Evolutionary conservation across 2,329 filamentous ascomycete genomes (phyloP), one percentile per base, ranked within the genome.

Genomic region (Trichoderma oligosporum): DNA sequence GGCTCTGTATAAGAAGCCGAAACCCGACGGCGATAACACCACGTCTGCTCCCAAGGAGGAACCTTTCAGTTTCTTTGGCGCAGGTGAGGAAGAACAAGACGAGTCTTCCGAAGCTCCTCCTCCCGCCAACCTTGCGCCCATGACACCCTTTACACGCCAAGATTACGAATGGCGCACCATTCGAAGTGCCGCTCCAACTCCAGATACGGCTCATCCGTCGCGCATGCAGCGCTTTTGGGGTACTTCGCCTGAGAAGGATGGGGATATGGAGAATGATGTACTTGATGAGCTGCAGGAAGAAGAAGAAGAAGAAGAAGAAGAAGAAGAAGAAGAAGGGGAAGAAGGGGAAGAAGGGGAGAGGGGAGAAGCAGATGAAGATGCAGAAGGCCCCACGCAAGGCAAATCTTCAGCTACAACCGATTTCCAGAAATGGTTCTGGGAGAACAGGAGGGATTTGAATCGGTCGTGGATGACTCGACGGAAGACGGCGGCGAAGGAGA

Each of bases 161-260:
- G 93, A 97, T 63, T 77, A 93, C 27, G 86, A 90, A 64, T 84
- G 78, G 73, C 82, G 91, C 61, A 83, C 82, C 49, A 69, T 89
- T n/a, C 82, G 94, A 56, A 97, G 91, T 68, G 91, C 91, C 5
- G 94, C 94, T 2, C 94, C 94, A 0, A 99, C 94, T 0, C 94
- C 94, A 0, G 94, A 99, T 68, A 97, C 94, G 0, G 91, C 91
- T 1, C 85, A 91, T 59, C 85, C 89, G 2, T 84, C 78, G 38
- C 82, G 84, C 25, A 80, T 77, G 57, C 86, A 87, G 66, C 76
- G 78, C 61, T 77, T 86, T 24, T 85, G 82, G 78, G 77, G 9
- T 73, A 53, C 36, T 14, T 56, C 57, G n/a, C 56, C 46, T 0
- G 48, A 53, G 5, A 68, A 70, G 1, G 68, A 70, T 2, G 69